phyloP scores from a whole-genome alignment of 352 stramenopile genomes.

The Peronospora destructor region DNA sequence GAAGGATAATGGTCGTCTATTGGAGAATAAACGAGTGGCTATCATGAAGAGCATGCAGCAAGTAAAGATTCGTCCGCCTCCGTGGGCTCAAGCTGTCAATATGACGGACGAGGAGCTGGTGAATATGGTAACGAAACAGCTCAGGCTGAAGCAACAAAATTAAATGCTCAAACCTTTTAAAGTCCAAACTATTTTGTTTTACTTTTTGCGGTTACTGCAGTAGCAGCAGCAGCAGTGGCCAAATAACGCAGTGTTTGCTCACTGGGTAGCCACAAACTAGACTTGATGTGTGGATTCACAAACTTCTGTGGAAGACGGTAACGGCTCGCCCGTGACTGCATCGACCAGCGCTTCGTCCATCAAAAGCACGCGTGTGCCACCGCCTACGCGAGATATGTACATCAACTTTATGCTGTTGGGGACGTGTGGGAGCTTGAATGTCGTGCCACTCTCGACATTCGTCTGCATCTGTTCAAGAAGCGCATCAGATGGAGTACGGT shows the following conservation, averaged over 20 bases:
- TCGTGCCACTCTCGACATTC: constrained; percentile 5
- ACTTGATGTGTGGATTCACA: constrained; percentile 5
- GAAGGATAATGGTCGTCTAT: constrained; percentile 11
- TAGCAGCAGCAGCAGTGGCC: constrained; percentile 12
- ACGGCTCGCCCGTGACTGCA: constrained; percentile 32
- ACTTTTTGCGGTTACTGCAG: constrained; percentile 20
- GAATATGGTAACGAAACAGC: constrained; percentile 38
- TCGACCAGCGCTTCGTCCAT: constrained; percentile 43
- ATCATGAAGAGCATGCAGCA: constrained; percentile 59
- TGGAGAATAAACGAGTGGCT: constrained; percentile 24
- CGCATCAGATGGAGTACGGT: constrained; percentile 10
- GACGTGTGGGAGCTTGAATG: constrained; percentile 17
- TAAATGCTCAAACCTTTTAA: constrained; percentile 10
- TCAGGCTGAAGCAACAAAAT: constrained; percentile 13
- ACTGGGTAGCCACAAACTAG: constrained; percentile 6
- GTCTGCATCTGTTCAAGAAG: constrained; percentile 24
- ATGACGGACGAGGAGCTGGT: constrained; percentile 55
- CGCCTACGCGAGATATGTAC: constrained; percentile 58
- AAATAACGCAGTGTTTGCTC: constrained; percentile 6
- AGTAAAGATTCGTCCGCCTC: constrained; percentile 38
- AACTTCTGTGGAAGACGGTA: constrained; percentile 4
- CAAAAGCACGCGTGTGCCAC: constrained; percentile 37
- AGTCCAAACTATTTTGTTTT: constrained; percentile 4
- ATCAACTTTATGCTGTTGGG: constrained; percentile 52
- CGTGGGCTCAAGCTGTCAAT: constrained; percentile 33